Evolutionary conservation across 257 asterid genomes (phyloP).

Genomic region (Galeopsis tetrahit): DNA sequence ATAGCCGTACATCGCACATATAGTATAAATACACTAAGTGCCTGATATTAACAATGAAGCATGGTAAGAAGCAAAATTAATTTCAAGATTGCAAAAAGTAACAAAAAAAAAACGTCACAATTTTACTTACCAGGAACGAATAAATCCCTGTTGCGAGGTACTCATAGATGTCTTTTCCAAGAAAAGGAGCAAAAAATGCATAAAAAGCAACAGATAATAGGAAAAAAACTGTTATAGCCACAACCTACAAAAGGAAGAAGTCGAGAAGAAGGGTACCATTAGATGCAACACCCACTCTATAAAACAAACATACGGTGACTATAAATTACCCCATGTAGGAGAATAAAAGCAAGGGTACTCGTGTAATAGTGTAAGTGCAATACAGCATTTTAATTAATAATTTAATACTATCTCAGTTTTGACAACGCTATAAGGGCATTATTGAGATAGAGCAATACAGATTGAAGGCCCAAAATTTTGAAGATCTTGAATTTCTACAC

Average conservation of each 20-base stretch:
- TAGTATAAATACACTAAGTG: constrained; percentile 71
- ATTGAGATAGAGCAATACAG: background rate
- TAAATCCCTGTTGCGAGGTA: constrained; percentile 82
- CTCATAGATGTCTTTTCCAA: constrained; percentile 85
- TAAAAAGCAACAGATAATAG: constrained; percentile 91
- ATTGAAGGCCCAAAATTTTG: background rate
- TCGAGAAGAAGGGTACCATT: background rate
- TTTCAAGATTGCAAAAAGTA: constrained; percentile 14
- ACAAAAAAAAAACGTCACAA: constrained; percentile 27
- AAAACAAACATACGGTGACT: constrained; percentile 5
- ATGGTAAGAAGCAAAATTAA: constrained; percentile 27
- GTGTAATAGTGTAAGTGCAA: constrained; percentile 7
- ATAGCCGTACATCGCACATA: constrained; percentile 93
- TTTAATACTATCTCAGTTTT: constrained; percentile 9
- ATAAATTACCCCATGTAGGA: constrained; percentile 16
- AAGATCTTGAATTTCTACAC: constrained; percentile 26
- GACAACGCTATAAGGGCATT: background rate
- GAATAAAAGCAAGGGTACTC: background rate
- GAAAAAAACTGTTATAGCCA: constrained; percentile 95
- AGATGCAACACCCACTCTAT: background rate
- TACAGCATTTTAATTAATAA: background rate
- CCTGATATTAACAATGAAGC: constrained; percentile 53
- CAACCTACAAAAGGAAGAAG: constrained; percentile 61
- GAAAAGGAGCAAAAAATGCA: constrained; percentile 97
- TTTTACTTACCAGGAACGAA: constrained; percentile 78